Evolutionary conservation across 176 grass and related monocot genomes (phyloP).

Genomic region (Thalia dealbata): DNA sequence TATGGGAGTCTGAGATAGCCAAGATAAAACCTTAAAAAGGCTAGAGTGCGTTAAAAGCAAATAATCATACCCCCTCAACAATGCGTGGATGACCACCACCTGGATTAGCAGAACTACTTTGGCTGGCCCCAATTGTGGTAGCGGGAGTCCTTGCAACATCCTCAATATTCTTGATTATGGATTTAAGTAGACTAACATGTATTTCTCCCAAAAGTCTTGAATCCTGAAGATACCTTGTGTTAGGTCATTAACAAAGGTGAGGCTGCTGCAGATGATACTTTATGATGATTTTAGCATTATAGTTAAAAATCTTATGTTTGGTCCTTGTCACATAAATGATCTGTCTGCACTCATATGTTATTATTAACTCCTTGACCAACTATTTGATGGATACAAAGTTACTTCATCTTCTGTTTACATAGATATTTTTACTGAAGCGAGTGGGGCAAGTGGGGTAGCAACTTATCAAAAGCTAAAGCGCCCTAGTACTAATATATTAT

Average conservation of each 20-base stretch:
- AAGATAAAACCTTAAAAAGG: neutral
- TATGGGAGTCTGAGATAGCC: conserved; percentile 1
- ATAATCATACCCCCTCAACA: conserved; percentile 63
- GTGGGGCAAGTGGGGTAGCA: no score
- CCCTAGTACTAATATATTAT: no score
- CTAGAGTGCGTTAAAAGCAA: conserved; percentile 4
- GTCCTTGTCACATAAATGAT: neutral
- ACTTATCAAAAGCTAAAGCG: no score
- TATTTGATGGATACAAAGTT: neutral
- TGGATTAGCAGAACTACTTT: conserved; percentile 59
- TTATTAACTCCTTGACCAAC: no score
- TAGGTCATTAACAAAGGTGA: neutral
- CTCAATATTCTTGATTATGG: conserved; percentile 91
- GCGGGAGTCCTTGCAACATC: conserved; percentile 77
- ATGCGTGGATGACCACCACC: conserved; percentile 78
- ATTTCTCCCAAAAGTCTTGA: conserved; percentile 78
- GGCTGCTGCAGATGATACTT: neutral
- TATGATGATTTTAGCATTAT: neutral
- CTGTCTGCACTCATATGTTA: neutral
- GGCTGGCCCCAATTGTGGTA: conserved; percentile 54
- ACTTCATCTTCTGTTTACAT: no score
- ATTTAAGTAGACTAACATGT: conserved; percentile 74
- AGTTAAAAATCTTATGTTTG: neutral
- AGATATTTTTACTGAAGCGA: no score
- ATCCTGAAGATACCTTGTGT: conserved; percentile 44